Evolutionary conservation across 2,329 filamentous ascomycete species (phyloP), one percentile per base, ranked within the genome.

Genomic region (Ophiostoma populinum): DNA sequence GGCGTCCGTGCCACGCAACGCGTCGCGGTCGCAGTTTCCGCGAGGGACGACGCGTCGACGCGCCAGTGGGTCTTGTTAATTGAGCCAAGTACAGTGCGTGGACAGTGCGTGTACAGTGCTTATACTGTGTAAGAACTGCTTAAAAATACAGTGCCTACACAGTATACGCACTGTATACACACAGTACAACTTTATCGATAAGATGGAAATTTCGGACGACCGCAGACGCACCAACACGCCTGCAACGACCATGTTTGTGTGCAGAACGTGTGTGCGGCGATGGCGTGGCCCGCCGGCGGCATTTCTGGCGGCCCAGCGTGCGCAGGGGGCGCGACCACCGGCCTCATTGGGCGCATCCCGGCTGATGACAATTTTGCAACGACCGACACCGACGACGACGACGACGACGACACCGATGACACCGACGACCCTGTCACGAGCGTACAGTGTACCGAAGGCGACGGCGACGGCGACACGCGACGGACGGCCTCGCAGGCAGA

Each of bases 191-290:
- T 15, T 37, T 37, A 37, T 37, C 36, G 35, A 31, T 32, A 38
- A 34, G 32, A 38, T 16, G 10, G 11, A 35, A 29, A 33, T 30
- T 20, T n/a, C n/a, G n/a, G n/a, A n/a, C n/a, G n/a, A n/a, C n/a
- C n/a, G n/a, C n/a, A 26, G 16, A 16, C 26, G 18, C 32, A 24
- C 16, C 21, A 37, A 21, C 31, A 24, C 26, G 12, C 20, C 9
- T 16, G 12, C 11, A 21, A 31, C 6, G 11, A 27, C 15, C 5
- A 62, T 62, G 58, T 55, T 54, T 37, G 47, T 55, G 34, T 61
- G 57, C 39, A 47, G 50, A 42, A 47, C 51, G 26, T 62, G 58
- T 34, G 45, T 51, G 13, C 48, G 46, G 34, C 51, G 44, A 39
- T 36, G 35, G 37, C 26, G 19, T 9, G 24, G 35, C 12, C 18